Conservation (phyloP, 108 stramenopile species). For the Nitzschia sp. region DNA sequence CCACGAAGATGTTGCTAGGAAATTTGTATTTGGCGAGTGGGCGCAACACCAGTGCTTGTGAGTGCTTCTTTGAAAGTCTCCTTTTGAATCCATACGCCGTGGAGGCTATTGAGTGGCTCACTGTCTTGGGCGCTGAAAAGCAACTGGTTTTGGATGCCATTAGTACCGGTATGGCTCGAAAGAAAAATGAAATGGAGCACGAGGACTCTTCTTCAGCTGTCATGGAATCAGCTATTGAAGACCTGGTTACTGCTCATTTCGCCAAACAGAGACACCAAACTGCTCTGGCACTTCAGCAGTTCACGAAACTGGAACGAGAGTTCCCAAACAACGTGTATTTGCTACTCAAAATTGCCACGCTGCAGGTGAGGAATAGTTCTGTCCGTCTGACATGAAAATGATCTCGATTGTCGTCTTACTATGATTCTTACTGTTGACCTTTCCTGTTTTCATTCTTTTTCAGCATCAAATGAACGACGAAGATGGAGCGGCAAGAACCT, state of each 20-base stretch:
- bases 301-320: slow-evolving; percentile 53
- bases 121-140: slow-evolving; percentile 46
- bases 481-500: slow-evolving; percentile 48
- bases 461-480: slow-evolving; percentile 70
- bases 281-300: slow-evolving; percentile 47
- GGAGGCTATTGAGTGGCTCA: slow-evolving; percentile 66
- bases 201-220: background rate
- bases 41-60: slow-evolving; percentile 46
- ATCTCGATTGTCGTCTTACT: background rate
- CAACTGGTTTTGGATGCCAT: slow-evolving; percentile 42
- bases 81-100: slow-evolving; percentile 62
- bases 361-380: slow-evolving; percentile 49
- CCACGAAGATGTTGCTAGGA: slow-evolving; percentile 71
- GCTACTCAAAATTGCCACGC: slow-evolving; percentile 58
- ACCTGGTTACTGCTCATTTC: slow-evolving; percentile 42
- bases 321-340: slow-evolving; percentile 77
- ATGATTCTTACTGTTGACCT: background rate
- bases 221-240: slow-evolving; percentile 18
- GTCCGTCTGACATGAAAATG: background rate
- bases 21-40: slow-evolving; percentile 56
- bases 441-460: slow-evolving; percentile 9
- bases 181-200: slow-evolving; percentile 9
- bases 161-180: slow-evolving; percentile 25
- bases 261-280: slow-evolving; percentile 40
- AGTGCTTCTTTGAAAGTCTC: slow-evolving; percentile 60